A percentile compares a stretch with the other conserved stretches of the same genome.
Conservation (phyloP, 371 early-diverging fungal species). For the Cokeromyces recurvatus region DNA sequence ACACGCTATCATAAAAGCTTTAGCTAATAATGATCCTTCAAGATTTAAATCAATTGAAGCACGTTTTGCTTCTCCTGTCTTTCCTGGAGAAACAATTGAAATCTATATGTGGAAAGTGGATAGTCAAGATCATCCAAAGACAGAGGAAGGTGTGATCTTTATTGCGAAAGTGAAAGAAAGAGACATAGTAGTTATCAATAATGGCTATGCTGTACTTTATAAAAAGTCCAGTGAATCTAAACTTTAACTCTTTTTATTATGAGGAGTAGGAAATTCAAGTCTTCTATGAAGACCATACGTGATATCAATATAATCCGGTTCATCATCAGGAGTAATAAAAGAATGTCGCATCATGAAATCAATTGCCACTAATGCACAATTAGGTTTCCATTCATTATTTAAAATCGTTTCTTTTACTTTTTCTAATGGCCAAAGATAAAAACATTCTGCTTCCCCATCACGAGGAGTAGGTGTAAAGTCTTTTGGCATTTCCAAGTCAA, state of each 20-base stretch:
- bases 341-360: slow-evolving; percentile 86
- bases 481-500: slow-evolving; percentile 72
- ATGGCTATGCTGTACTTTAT: slow-evolving; percentile 42
- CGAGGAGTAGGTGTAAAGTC: slow-evolving; percentile 66
- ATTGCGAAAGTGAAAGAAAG: slow-evolving; percentile 49
- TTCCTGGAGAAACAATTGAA: slow-evolving; percentile 67
- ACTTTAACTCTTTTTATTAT: slow-evolving; percentile 20
- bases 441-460: slow-evolving; percentile 91
- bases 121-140: slow-evolving; percentile 28
- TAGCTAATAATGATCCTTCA: slow-evolving; percentile 49
- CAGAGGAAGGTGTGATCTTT: slow-evolving; percentile 45
- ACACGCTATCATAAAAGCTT: slow-evolving; percentile 53
- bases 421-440: slow-evolving; percentile 69
- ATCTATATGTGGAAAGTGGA: slow-evolving; percentile 71
- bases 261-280: slow-evolving; percentile 68
- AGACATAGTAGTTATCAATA: slow-evolving; percentile 40
- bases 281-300: slow-evolving; percentile 57
- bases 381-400: slow-evolving; percentile 79
- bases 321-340: slow-evolving; percentile 70
- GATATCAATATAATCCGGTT: slow-evolving; percentile 77
- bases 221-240: slow-evolving; percentile 28
- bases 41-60: slow-evolving; percentile 63
- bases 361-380: slow-evolving; percentile 73
- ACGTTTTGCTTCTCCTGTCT: slow-evolving; percentile 68
- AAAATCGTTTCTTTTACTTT: slow-evolving; percentile 56